Evolutionary conservation across 2,329 filamentous ascomycete species (phyloP).

Genomic region (Calonectria hongkongensis): DNA sequence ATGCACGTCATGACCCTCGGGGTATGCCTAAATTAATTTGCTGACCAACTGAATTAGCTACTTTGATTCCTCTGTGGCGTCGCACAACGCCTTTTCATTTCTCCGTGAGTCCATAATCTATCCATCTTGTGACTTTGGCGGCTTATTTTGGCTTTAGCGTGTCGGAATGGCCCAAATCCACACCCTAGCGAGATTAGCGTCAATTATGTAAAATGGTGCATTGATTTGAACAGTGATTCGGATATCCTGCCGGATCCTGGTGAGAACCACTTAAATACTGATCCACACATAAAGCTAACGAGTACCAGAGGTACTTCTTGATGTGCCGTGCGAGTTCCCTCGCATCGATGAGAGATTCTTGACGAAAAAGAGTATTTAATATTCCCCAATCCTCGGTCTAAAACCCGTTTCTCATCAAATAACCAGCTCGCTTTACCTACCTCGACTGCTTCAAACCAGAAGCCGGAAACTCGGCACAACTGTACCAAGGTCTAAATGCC

Average conservation of each 20-base stretch:
- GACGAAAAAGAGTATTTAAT: background rate
- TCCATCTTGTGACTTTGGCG: too few species aligned
- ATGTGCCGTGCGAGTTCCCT: constrained; percentile 10
- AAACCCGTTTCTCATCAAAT: background rate
- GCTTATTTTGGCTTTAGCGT: background rate
- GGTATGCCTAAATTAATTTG: too few species aligned
- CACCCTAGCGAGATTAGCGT: constrained; percentile 1
- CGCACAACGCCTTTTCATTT: constrained; percentile 3
- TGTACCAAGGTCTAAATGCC: constrained; percentile 10
- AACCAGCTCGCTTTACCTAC: background rate
- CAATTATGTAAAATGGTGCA: constrained; percentile 19
- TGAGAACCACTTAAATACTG: background rate
- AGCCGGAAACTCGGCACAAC: background rate
- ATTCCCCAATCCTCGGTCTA: background rate
- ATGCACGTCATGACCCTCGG: background rate
- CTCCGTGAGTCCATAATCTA: background rate
- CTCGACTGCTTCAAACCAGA: constrained; percentile 12
- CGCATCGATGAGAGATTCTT: constrained; percentile 14
- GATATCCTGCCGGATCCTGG: background rate
- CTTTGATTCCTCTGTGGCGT: constrained; percentile 8
- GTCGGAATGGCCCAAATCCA: constrained; percentile 3
- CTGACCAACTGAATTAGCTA: background rate
- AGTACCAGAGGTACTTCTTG: background rate
- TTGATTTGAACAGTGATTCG: background rate
- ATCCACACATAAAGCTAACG: background rate